These are phyloP conservation scores for Cyathus striatus DNA, from an alignment of 768 basidiomycete genomes.

Conservation along the genomic window DNA sequence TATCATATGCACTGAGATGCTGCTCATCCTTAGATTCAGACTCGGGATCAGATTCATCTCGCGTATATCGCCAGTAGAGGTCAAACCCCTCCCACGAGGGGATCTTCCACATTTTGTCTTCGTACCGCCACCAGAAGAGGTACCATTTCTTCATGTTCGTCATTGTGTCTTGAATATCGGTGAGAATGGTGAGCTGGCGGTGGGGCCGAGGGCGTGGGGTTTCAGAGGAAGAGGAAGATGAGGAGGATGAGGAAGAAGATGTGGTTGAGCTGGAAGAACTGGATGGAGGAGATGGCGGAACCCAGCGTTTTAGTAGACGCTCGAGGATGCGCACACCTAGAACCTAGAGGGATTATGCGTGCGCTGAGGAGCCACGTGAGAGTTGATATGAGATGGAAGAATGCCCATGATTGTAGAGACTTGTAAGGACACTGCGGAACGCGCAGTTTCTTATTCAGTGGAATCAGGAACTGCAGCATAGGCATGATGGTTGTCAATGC, in stretches of 20 bases:
- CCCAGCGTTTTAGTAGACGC: neutral
- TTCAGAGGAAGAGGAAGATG: neutral
- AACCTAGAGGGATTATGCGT: neutral
- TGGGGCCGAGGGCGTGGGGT: no score
- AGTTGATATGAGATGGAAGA: neutral
- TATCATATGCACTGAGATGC: neutral
- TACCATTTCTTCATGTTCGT: neutral
- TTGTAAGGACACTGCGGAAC: constrained; percentile 9
- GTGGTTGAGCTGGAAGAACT: neutral
- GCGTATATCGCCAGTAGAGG: neutral
- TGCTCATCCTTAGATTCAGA: neutral
- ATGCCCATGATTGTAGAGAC: constrained; percentile 9
- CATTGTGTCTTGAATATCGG: neutral
- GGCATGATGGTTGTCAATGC: constrained; percentile 4
- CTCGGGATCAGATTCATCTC: neutral
- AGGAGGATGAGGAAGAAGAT: neutral
- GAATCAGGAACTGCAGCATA: constrained; percentile 4
- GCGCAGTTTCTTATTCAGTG: neutral
- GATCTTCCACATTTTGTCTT: neutral
- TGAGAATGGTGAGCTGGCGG: no score
- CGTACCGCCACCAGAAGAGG: neutral
- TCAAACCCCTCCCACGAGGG: neutral
- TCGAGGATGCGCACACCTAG: neutral
- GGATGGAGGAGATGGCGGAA: neutral
- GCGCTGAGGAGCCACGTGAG: neutral